Evolutionary conservation across 2,329 filamentous ascomycete species (phyloP).

Genomic region (Aspergillus floridensis): DNA sequence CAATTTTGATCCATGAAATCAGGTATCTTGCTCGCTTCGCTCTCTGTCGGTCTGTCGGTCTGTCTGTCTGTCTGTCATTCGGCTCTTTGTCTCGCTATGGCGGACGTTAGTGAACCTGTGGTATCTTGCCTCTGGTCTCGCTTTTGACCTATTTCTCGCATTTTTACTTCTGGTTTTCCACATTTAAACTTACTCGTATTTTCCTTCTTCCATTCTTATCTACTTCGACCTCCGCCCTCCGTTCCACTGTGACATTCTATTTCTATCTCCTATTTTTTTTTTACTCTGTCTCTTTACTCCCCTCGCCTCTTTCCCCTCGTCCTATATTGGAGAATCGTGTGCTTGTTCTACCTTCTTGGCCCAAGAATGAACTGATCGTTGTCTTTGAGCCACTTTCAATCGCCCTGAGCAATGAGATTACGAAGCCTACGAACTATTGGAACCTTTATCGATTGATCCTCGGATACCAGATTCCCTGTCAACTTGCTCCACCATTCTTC

Average conservation of each 20-base stretch:
- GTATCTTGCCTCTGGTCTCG: neutral
- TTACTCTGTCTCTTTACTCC: neutral
- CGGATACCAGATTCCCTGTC: neutral
- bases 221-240: neutral
- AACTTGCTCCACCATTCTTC: neutral
- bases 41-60: too few relatives aligned
- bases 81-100: neutral
- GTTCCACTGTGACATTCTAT: neutral
- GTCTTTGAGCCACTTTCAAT: neutral
- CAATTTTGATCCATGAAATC: too few relatives aligned
- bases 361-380: neutral
- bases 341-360: neutral
- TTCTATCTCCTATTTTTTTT: neutral
- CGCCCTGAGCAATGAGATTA: neutral
- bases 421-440: neutral
- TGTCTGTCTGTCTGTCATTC: too few relatives aligned
- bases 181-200: neutral
- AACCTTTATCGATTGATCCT: neutral
- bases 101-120: neutral
- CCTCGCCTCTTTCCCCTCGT: neutral
- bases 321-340: neutral
- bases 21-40: too few relatives aligned
- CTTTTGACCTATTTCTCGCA: neutral
- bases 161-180: neutral
- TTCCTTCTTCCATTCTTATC: neutral